phyloP scores from a whole-genome alignment of 1,284 basidiomycete species.

The Inonotus hispidus region DNA sequence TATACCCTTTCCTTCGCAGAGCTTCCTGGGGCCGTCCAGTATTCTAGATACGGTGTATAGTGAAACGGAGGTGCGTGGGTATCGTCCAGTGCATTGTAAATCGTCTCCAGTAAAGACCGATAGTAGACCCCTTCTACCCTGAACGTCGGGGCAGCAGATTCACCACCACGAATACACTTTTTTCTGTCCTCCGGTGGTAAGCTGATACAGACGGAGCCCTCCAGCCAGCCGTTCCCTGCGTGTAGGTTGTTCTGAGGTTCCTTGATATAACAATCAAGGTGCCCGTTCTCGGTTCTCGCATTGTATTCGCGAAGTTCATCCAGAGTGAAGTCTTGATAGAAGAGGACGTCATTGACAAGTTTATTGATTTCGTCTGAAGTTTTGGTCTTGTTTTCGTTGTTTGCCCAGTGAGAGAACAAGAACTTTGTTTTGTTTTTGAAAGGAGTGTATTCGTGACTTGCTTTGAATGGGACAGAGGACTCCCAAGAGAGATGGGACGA shows the following conservation, averaged over 20 bases:
- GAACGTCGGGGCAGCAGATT: background rate
- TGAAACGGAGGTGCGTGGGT: constrained; percentile 23
- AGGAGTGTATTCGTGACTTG: background rate
- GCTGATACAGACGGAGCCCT: background rate
- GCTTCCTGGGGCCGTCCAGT: constrained; percentile 22
- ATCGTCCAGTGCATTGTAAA: constrained; percentile 1
- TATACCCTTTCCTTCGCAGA: constrained; percentile 21
- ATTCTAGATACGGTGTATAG: constrained; percentile 25
- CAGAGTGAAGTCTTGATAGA: constrained; percentile 21
- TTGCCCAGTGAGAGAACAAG: constrained; percentile 21
- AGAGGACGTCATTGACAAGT: constrained; percentile 28
- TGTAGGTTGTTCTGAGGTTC: background rate
- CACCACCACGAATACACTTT: background rate
- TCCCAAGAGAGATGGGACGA: background rate
- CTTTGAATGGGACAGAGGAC: background rate
- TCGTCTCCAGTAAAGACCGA: constrained; percentile 5
- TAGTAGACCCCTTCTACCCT: constrained; percentile 10
- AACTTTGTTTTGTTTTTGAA: constrained; percentile 3
- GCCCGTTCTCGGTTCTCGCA: background rate
- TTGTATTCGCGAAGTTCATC: background rate
- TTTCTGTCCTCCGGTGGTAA: constrained; percentile 1
- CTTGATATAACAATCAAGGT: background rate
- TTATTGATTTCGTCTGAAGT: constrained; percentile 23
- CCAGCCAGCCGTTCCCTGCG: background rate
- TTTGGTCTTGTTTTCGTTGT: constrained; percentile 22